Evolutionary conservation across 1,284 basidiomycete genomes (phyloP), one percentile per base, ranked within the genome.

Genomic region (Meira miltonrushii): DNA sequence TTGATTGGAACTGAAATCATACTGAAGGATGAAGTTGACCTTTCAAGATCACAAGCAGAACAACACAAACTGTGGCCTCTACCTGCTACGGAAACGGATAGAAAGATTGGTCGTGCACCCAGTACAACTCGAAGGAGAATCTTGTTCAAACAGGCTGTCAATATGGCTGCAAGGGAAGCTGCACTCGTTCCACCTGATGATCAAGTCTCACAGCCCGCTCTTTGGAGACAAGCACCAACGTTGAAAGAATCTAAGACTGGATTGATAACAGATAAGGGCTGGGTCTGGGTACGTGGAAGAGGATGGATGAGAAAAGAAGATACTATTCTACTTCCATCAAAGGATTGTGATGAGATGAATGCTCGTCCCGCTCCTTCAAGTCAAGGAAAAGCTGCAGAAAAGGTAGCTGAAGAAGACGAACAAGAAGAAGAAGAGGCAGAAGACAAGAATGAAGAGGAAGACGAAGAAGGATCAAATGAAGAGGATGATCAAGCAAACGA

Each of bases 1-100:
- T 53, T 53, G 15, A 17, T 53, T 4, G 50, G 50, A 15, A 53
- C 50, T n/a, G 50, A 53, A 41, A 39, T 53, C 37, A 19, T 53
- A 2, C 15, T 53, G n/a, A n/a, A 28, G 23, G 23, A 48, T 25
- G 46, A 48, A 48, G 23, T 21, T 21, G 46, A 48, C 25, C 13
- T 23, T 21, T 48, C 46, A 48, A 48, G 21, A 23, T 23, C 46
- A 25, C 12, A 48, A 19, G 12, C 46, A 21, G 12, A 21, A 12
- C 46, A 48, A 25, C 46, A 48, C 12, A 25, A 48, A 6, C 12
- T 48, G 7, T 25, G 12, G 25, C 46, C 46, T 48, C 23, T 48
- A 48, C 46, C 46, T 17, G 46, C 46, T 8, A 48, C 46, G 4
- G 46, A 48, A 23, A 48, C 46, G 6, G 46, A 48, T 25, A 48